Evolutionary conservation across 805 yeast species (phyloP).

Genomic region (Schwanniomyces vanrijiae): DNA sequence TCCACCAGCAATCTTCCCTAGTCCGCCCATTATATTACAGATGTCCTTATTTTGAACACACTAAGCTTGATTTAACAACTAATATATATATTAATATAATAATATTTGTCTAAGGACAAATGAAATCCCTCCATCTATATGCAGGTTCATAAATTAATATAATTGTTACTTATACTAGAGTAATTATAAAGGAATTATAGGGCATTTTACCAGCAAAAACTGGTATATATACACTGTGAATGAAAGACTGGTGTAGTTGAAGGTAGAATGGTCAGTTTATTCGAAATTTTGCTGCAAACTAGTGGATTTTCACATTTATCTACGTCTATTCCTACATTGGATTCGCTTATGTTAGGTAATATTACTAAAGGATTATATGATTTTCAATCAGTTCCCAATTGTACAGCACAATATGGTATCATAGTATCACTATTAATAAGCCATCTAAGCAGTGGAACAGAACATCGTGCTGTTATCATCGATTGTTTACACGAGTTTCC

Average conservation of each 20-base stretch:
- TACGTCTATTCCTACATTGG: constrained; percentile 29
- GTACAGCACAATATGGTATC: constrained; percentile 19
- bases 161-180: not conserved
- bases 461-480: constrained; percentile 24
- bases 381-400: constrained; percentile 37
- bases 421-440: constrained; percentile 24
- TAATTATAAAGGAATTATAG: too few relatives aligned
- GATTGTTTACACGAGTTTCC: constrained; percentile 35
- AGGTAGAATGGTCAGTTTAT: constrained; percentile 29
- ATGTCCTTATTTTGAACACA: not conserved
- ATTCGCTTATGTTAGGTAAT: constrained; percentile 17
- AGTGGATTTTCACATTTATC: constrained; percentile 24
- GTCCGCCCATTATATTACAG: not conserved
- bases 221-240: not conserved
- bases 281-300: constrained; percentile 26
- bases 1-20: not conserved
- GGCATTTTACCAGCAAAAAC: not conserved
- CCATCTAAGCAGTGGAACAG: constrained; percentile 20
- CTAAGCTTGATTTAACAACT: not conserved
- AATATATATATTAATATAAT: not conserved
- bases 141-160: not conserved
- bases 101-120: not conserved
- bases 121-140: not conserved
- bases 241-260: not conserved
- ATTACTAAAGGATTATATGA: constrained; percentile 28